A percentile compares a stretch with the other conserved stretches of the same genome.
Evolutionary conservation across 352 stramenopile genomes (phyloP).

Genomic region (Globisporangium okanoganense): DNA sequence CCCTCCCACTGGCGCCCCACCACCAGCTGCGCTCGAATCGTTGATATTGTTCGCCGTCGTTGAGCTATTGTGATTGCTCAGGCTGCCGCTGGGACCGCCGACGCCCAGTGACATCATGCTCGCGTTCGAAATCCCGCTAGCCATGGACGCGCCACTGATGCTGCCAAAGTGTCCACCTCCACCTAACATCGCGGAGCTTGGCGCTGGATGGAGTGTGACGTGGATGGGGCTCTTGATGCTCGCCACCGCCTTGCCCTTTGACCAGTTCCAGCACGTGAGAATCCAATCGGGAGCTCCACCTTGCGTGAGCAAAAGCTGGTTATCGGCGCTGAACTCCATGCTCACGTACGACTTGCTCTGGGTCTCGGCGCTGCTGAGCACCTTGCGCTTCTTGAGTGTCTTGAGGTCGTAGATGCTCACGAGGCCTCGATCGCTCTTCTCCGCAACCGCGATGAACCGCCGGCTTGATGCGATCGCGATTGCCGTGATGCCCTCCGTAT

Average conservation of each 20-base stretch:
- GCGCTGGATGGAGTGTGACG: constrained; percentile 36
- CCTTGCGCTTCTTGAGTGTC: constrained; percentile 90
- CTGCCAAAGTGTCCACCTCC: constrained; percentile 24
- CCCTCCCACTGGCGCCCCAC: background rate
- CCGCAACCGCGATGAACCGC: constrained; percentile 74
- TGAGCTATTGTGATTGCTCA: background rate
- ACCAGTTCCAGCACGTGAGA: constrained; percentile 91
- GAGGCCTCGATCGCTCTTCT: constrained; percentile 62
- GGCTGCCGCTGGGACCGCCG: background rate
- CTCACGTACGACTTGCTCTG: constrained; percentile 67
- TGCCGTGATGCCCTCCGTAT: constrained; percentile 65
- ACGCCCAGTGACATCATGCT: constrained; percentile 20
- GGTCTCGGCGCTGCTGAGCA: constrained; percentile 70
- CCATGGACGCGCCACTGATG: constrained; percentile 20
- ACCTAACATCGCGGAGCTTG: constrained; percentile 43
- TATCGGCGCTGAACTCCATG: constrained; percentile 89
- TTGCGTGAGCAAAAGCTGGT: constrained; percentile 88
- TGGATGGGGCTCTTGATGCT: constrained; percentile 70
- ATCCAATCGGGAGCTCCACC: constrained; percentile 83
- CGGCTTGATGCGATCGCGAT: constrained; percentile 64
- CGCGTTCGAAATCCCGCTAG: constrained; percentile 14
- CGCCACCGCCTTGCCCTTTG: constrained; percentile 86
- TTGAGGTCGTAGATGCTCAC: constrained; percentile 89
- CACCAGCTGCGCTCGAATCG: background rate
- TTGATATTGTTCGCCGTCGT: background rate